A percentile compares a stretch with the other conserved stretches of the same genome.
Evolutionary conservation across 257 asterid genomes (phyloP).

Genomic region (Solanum bulbocastanum): DNA sequence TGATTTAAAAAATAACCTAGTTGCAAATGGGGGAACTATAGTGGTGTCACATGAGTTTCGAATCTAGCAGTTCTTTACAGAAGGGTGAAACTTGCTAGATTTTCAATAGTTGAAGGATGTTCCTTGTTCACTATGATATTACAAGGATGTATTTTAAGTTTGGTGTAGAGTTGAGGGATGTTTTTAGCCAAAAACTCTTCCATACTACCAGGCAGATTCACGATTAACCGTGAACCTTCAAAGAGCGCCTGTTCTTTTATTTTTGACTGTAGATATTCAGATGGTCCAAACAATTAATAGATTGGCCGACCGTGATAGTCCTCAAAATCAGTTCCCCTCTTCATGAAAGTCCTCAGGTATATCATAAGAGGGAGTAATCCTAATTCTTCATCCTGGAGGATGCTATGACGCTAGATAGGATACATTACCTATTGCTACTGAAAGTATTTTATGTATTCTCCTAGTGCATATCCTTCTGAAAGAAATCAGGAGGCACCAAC

Average conservation of each 20-base stretch:
- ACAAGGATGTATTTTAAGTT: background rate
- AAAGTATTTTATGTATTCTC: background rate
- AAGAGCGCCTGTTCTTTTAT: background rate
- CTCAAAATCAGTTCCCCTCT: background rate
- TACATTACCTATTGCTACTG: background rate
- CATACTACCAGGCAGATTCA: background rate
- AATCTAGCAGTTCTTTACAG: background rate
- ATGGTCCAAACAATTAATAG: background rate
- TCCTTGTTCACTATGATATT: background rate
- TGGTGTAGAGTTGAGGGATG: background rate
- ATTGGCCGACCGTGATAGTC: background rate
- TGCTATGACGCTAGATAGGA: background rate
- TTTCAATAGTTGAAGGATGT: background rate
- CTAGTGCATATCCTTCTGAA: background rate
- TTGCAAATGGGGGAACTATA: background rate
- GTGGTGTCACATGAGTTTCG: background rate
- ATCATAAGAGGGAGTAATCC: background rate
- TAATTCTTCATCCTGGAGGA: constrained; percentile 1
- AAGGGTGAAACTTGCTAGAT: background rate
- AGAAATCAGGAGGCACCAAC: background rate
- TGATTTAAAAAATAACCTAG: background rate
- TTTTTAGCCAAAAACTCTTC: background rate
- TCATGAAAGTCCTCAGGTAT: background rate
- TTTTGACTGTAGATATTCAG: background rate
- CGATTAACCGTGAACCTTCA: background rate